A percentile compares a stretch with the other conserved stretches of the same genome.
These are phyloP conservation scores for Durusdinium trenchii DNA, from an alignment of 73 alveolate genomes.

Conservation along the genomic window DNA sequence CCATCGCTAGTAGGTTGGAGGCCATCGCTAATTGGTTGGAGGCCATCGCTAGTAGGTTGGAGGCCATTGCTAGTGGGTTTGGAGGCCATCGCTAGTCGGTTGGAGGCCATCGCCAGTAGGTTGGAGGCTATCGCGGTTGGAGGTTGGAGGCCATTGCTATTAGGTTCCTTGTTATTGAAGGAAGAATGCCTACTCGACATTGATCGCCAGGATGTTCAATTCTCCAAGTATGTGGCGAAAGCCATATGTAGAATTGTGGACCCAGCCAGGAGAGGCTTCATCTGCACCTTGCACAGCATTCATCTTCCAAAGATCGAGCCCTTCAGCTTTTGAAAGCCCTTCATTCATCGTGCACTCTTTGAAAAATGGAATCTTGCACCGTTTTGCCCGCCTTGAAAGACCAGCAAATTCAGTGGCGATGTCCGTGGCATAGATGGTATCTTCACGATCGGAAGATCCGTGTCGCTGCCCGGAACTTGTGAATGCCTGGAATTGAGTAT, in stretches of 20 bases:
- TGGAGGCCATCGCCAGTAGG: too few relatives aligned
- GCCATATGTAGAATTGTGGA: slow-evolving; percentile 33
- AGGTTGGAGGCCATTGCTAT: too few relatives aligned
- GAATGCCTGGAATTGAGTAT: background rate
- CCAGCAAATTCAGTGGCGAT: slow-evolving; percentile 8
- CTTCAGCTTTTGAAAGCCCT: background rate
- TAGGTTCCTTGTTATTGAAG: background rate
- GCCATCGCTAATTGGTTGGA: too few relatives aligned
- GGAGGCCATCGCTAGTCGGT: too few relatives aligned
- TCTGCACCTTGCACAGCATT: background rate
- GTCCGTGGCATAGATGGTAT: background rate
- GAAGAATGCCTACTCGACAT: background rate
- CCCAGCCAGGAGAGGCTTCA: slow-evolving; percentile 46
- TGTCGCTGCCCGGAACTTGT: background rate
- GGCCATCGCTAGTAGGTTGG: too few relatives aligned
- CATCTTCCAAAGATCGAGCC: background rate
- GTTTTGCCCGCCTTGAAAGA: background rate
- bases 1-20: too few relatives aligned
- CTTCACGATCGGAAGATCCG: background rate
- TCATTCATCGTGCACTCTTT: background rate
- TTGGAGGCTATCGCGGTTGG: too few relatives aligned
- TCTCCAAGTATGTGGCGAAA: slow-evolving; percentile 21
- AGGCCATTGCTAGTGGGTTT: too few relatives aligned
- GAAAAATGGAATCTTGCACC: background rate
- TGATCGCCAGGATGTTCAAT: background rate